A percentile compares a stretch with the other conserved stretches of the same genome.
These are phyloP conservation scores for Avena sativa DNA, from an alignment of 176 grass and related monocot species.

Conservation along the genomic window DNA sequence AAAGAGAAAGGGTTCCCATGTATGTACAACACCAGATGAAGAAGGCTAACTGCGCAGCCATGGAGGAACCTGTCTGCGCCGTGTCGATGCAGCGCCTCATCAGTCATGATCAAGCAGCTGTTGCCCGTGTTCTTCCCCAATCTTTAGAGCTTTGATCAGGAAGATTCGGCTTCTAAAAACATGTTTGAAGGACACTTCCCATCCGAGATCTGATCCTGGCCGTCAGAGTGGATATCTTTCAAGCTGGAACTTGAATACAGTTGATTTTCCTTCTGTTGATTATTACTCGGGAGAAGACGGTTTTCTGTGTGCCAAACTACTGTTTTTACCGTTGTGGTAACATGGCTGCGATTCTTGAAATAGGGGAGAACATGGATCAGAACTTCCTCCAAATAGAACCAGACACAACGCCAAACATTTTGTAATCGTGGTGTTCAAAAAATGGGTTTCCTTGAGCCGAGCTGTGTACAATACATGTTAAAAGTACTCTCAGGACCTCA, in stretches of 20 bases:
- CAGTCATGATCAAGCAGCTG: no score
- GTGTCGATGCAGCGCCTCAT: no score
- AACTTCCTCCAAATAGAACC: conserved; percentile 80
- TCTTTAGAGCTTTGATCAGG: not conserved
- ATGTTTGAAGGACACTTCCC: not conserved
- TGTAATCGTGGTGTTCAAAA: conserved; percentile 53
- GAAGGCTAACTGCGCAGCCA: no score
- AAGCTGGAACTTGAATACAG: no score
- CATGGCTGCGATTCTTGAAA: conserved; percentile 77
- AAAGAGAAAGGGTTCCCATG: no score
- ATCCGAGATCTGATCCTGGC: no score
- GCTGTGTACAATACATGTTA: conserved; percentile 55
- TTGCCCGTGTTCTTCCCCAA: no score
- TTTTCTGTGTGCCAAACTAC: conserved; percentile 71
- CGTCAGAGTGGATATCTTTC: no score
- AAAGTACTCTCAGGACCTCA: conserved; percentile 52
- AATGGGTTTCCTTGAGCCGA: conserved; percentile 33
- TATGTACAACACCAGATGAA: no score
- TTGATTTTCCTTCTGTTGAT: no score
- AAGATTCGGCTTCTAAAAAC: not conserved
- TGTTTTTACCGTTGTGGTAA: conserved; percentile 67
- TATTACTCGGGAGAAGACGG: no score
- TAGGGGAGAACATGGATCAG: conserved; percentile 76
- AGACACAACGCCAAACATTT: conserved; percentile 65
- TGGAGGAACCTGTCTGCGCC: no score